Percentiles rank a stretch among this genome's conserved stretches.
These are phyloP conservation scores for Polyporus tsugae DNA, from an alignment of 1,284 basidiomycete genomes.

Conservation along the genomic window DNA sequence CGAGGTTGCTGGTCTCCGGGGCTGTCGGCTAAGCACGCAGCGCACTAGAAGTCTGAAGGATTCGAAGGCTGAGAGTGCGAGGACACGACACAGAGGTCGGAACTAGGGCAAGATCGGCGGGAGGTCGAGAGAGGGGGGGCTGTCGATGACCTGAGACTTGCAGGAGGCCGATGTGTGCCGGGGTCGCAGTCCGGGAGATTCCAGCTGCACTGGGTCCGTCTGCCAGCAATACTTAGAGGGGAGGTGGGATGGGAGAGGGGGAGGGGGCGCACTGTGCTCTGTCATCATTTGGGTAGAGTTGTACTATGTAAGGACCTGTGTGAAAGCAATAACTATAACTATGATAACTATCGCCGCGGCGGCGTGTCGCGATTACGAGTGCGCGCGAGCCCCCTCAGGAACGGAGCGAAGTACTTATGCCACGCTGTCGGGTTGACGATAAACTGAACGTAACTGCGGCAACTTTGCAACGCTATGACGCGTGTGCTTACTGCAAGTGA, in stretches of 20 bases:
- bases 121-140: not conserved
- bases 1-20: not conserved
- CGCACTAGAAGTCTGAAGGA: not conserved
- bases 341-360: not conserved
- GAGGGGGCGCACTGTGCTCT: not conserved
- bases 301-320: not conserved
- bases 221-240: not conserved
- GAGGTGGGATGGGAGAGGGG: not conserved
- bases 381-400: too few species aligned
- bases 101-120: not conserved
- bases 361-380: not conserved
- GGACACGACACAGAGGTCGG: not conserved
- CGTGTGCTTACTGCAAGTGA: too few species aligned
- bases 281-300: conserved; percentile 2
- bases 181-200: not conserved
- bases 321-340: not conserved
- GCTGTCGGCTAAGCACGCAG: not conserved
- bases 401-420: not conserved
- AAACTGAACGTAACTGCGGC: not conserved
- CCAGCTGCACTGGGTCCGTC: not conserved
- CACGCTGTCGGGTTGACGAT: not conserved
- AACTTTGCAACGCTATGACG: not conserved
- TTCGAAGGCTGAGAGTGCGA: not conserved
- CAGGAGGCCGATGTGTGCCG: not conserved
- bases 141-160: not conserved